Evolutionary conservation across 805 yeast genomes (phyloP), one percentile per base, ranked within the genome.

Genomic region (Ogataea saltuana): DNA sequence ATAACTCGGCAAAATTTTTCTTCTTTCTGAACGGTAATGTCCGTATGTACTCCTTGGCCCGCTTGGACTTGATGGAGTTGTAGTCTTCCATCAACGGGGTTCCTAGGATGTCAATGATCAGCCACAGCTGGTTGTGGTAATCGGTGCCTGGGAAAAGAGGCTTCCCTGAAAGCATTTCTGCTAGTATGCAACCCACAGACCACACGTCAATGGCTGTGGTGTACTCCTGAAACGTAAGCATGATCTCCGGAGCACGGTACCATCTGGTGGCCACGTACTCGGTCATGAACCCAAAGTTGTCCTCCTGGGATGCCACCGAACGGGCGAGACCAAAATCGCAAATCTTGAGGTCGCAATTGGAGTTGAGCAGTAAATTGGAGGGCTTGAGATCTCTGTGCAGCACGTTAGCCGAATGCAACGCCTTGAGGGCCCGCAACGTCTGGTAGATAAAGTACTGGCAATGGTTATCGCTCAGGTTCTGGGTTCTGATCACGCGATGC

Each of bases 221-320:
- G 68, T 91, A 91, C 57, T 85, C 88, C 50, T 89, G 91, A 56
- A 90, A 88, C 11, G 96, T 88, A 38, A 91, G 74, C 98, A 91
- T 91, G 61, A 91, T 89, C 58, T 91, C 98, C 0, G 98, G 98
- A 0, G 98, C 98, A 44, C 98, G 74, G 65, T 91, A 91, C 97
- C 98, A 91, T 52, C 98, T 72, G 3, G 98, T 91, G 8, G 98
- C 98, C 33, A 91, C 98, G 61, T 91, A 91, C 65, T 91, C 98
- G 2, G 98, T 91, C 95, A 91, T 85, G 62, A 81, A 82, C 4
- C 88, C 88, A 48, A 80, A 76, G 59, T 81, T 82, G 58, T 81
- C 83, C 55, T 83, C 83, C 42, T 70, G 70, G 46, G 77, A 71
- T 27, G 88, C 80, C 46, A 80, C 75, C 16, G 81, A 68, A 46